These are phyloP conservation scores for Angomonas deanei DNA, from an alignment of 208 protist species.

Conservation along the genomic window DNA sequence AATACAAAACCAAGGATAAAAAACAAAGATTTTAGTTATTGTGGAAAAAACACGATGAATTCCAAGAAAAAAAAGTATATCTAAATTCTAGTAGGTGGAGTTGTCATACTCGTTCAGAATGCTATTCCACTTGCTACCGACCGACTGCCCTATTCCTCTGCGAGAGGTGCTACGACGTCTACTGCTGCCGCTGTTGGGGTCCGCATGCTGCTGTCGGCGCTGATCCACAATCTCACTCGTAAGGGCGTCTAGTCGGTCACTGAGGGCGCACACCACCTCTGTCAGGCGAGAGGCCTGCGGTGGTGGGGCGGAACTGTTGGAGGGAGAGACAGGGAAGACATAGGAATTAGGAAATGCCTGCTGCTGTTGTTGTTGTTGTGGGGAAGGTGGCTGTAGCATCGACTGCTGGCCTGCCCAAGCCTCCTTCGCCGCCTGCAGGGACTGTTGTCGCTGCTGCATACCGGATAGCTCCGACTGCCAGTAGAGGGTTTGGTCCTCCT, in stretches of 20 bases:
- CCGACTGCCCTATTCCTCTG: neutral
- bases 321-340: neutral
- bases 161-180: neutral
- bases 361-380: too few relatives aligned
- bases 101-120: neutral
- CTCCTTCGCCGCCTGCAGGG: constrained; percentile 10
- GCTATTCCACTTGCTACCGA: constrained; percentile 18
- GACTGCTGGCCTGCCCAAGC: neutral
- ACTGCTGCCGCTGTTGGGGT: neutral
- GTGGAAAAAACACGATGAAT: neutral
- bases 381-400: neutral
- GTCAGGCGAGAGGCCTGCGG: neutral
- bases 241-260: constrained; percentile 26
- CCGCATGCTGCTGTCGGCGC: neutral
- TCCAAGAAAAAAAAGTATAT: neutral
- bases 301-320: neutral
- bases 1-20: neutral
- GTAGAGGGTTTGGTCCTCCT: constrained; percentile 30
- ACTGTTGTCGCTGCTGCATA: constrained; percentile 24
- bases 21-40: too few relatives aligned
- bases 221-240: constrained; percentile 7
- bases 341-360: too few relatives aligned
- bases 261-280: constrained; percentile 9
- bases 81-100: neutral
- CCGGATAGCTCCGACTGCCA: constrained; percentile 15